Evolutionary conservation across 106 monocot species (phyloP).

Genomic region (Acanthochlamys bracteata): DNA sequence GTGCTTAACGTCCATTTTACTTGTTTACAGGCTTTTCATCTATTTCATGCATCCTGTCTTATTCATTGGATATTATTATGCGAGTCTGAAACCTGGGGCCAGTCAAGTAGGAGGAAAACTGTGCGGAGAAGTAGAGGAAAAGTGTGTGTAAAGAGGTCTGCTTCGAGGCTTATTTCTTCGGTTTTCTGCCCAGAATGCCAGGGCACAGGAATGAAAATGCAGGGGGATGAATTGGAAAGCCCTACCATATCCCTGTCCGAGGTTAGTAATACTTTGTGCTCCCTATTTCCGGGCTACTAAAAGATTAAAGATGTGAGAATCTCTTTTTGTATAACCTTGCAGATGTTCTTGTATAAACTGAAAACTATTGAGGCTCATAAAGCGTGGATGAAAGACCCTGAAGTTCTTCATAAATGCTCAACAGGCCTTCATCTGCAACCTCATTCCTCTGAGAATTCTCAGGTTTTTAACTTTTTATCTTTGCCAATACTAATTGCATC

Average conservation of each 20-base stretch:
- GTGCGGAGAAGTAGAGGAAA: slow-evolving; percentile 50
- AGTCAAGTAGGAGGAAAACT: slow-evolving; percentile 22
- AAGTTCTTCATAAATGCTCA: slow-evolving; percentile 65
- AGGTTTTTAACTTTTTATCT: slow-evolving; percentile 23
- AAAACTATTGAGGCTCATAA: slow-evolving; percentile 56
- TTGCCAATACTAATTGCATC: background rate
- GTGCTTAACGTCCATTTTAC: background rate
- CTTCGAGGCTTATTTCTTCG: slow-evolving; percentile 29
- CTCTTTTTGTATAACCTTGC: slow-evolving; percentile 6
- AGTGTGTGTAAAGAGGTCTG: slow-evolving; percentile 7
- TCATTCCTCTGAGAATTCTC: slow-evolving; percentile 17
- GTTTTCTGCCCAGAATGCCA: slow-evolving; percentile 84
- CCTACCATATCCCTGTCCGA: slow-evolving; percentile 43
- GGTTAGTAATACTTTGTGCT: slow-evolving; percentile 25
- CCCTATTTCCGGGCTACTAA: background rate
- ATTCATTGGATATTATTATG: slow-evolving; percentile 86
- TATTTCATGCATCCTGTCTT: slow-evolving; percentile 85
- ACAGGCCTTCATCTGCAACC: slow-evolving; percentile 60
- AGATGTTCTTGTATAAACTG: slow-evolving; percentile 73
- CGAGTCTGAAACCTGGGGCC: slow-evolving; percentile 53
- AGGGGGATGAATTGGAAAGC: slow-evolving; percentile 55
- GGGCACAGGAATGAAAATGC: slow-evolving; percentile 52
- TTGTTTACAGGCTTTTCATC: slow-evolving; percentile 78
- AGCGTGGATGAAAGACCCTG: slow-evolving; percentile 81
- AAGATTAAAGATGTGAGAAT: background rate